Percentiles rank a stretch among this genome's conserved stretches.
phyloP scores from a whole-genome alignment of 495 filamentous ascomycete genomes.

The Aspergillus sparsus region DNA sequence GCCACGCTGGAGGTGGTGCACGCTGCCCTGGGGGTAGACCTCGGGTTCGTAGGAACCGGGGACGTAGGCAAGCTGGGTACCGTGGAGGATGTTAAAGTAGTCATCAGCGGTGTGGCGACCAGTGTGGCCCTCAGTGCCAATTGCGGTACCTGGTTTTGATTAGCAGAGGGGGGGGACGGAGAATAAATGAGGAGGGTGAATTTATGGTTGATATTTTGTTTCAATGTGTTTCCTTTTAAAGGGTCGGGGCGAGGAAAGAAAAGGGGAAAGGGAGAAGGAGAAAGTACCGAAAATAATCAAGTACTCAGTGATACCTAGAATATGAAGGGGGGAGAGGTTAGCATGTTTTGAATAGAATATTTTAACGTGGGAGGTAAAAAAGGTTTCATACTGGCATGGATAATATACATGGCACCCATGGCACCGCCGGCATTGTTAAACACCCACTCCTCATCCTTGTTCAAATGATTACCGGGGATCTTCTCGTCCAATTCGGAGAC shows the following conservation, averaged over 20 bases:
- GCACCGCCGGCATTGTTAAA: slow-evolving; percentile 76
- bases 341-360: slow-evolving; percentile 6
- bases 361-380: background rate
- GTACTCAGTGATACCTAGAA: slow-evolving; percentile 68
- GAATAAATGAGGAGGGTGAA: too few relatives aligned
- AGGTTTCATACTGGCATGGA: slow-evolving; percentile 68
- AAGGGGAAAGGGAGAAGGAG: background rate
- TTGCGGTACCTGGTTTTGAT: slow-evolving; percentile 59
- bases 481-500: slow-evolving; percentile 45
- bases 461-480: slow-evolving; percentile 42
- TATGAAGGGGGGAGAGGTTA: background rate
- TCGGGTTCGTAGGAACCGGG: slow-evolving; percentile 71
- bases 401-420: slow-evolving; percentile 88
- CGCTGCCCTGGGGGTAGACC: slow-evolving; percentile 70
- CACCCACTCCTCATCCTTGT: slow-evolving; percentile 50
- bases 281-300: slow-evolving; percentile 71
- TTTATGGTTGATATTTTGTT: background rate
- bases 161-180: background rate
- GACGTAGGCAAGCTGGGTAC: slow-evolving; percentile 70
- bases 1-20: slow-evolving; percentile 77
- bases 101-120: slow-evolving; percentile 87
- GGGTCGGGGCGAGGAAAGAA: background rate
- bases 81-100: slow-evolving; percentile 86
- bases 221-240: background rate
- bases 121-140: slow-evolving; percentile 85